Conservation (phyloP, 139 green algal species). For the Chlorella sorokiniana region DNA sequence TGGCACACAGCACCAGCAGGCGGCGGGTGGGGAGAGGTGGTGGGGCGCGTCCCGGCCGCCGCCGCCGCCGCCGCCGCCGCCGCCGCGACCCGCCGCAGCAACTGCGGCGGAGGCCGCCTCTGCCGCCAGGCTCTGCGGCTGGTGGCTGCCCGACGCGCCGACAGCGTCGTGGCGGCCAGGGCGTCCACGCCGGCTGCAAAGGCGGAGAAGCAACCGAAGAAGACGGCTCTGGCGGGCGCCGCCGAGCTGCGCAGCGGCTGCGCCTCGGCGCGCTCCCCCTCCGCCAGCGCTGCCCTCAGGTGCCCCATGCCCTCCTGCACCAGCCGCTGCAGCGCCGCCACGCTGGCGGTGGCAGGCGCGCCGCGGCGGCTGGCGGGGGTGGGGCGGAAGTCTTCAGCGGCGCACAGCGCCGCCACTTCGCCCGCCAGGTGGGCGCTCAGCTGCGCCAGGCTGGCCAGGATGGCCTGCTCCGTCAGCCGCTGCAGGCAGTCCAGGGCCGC, state of each 20-base stretch:
- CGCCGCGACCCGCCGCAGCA: too few relatives aligned
- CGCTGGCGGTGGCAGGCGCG: constrained; percentile 9
- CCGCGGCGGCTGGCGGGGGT: constrained; percentile 11
- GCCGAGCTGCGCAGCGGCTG: constrained; percentile 7
- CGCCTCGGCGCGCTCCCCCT: constrained; percentile 5
- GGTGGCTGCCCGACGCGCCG: background rate
- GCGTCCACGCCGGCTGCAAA: background rate
- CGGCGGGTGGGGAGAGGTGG: background rate
- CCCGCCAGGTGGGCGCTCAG: background rate
- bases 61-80: too few relatives aligned
- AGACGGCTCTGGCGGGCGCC: background rate
- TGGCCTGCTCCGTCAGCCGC: constrained; percentile 27
- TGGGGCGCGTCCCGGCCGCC: constrained; percentile 2
- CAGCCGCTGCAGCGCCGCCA: constrained; percentile 6
- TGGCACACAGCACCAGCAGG: constrained; percentile 21
- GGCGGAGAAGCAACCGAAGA: constrained; percentile 40
- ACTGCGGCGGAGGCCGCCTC: background rate
- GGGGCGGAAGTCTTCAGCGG: constrained; percentile 9
- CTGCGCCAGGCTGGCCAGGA: constrained; percentile 20
- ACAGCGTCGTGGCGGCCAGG: background rate
- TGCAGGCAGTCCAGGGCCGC: constrained; percentile 10
- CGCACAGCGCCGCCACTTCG: constrained; percentile 1
- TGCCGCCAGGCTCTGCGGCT: background rate
- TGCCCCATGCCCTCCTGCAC: constrained; percentile 33
- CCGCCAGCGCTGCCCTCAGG: constrained; percentile 26